phyloP scores from a whole-genome alignment of 208 protist species.

The Novymonas esmeraldas region DNA sequence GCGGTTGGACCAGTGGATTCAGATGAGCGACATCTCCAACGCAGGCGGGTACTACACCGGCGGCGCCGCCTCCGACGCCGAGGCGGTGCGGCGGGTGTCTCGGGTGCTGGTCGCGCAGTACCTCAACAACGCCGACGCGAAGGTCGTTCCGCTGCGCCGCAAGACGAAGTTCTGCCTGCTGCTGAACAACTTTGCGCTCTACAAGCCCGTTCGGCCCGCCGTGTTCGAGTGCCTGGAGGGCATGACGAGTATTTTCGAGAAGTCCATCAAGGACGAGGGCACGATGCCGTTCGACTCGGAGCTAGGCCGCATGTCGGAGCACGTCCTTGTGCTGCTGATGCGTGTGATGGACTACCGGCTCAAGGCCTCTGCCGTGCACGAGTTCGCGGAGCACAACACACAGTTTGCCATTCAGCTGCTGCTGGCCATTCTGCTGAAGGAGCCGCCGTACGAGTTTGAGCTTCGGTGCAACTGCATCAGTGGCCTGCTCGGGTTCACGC shows the following conservation, averaged over 20 bases:
- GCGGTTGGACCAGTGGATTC: constrained; percentile 75
- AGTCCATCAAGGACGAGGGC: constrained; percentile 81
- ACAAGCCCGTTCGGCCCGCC: constrained; percentile 58
- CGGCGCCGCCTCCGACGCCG: constrained; percentile 37
- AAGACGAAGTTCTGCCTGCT: constrained; percentile 89
- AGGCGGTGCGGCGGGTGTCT: constrained; percentile 38
- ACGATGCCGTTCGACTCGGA: constrained; percentile 89
- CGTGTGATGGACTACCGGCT: constrained; percentile 90
- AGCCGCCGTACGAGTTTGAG: constrained; percentile 89
- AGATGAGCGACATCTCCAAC: constrained; percentile 59
- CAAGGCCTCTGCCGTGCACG: constrained; percentile 83
- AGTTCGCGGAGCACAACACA: constrained; percentile 90
- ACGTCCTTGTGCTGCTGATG: constrained; percentile 92
- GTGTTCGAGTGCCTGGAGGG: constrained; percentile 82
- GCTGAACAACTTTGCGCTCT: constrained; percentile 90
- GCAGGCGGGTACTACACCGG: constrained; percentile 53
- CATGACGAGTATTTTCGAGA: constrained; percentile 87
- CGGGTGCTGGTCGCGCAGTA: constrained; percentile 65
- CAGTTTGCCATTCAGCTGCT: constrained; percentile 93
- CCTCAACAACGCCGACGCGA: constrained; percentile 77
- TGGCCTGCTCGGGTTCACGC: constrained; percentile 87
- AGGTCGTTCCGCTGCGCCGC: constrained; percentile 72
- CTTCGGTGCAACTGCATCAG: constrained; percentile 92
- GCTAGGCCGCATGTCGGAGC: constrained; percentile 92
- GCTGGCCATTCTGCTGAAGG: constrained; percentile 91